These are phyloP conservation scores for Marasmius oreades DNA, from an alignment of 1,284 basidiomycete genomes.

Conservation along the genomic window DNA sequence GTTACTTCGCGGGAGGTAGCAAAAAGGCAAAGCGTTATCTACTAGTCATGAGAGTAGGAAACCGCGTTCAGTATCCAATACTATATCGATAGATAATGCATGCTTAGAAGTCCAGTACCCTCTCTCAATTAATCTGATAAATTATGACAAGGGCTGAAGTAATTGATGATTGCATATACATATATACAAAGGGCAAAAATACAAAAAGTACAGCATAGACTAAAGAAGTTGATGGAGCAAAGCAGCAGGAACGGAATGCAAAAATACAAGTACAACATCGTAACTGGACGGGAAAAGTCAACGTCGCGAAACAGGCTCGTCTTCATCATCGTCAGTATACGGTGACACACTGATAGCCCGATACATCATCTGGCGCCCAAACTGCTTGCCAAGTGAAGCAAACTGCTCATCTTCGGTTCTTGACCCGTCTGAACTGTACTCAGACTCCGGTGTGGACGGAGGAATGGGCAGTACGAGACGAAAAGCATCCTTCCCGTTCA, in stretches of 20 bases:
- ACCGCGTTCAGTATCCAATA: background rate
- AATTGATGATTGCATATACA: background rate
- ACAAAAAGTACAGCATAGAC: background rate
- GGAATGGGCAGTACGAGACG: conserved; percentile 66
- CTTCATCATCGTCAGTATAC: conserved; percentile 10
- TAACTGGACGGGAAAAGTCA: background rate
- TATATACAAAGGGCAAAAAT: background rate
- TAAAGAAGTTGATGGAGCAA: background rate
- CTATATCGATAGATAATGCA: background rate
- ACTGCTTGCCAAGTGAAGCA: background rate
- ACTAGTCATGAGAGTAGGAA: background rate
- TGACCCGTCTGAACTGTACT: background rate
- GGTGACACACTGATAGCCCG: conserved; percentile 6
- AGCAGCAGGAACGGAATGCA: background rate
- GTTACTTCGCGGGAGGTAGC: too few relatives aligned
- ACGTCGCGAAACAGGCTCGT: conserved; percentile 2
- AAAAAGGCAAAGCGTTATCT: too few relatives aligned
- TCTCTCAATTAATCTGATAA: background rate
- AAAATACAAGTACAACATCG: background rate
- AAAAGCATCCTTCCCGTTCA: conserved; percentile 89
- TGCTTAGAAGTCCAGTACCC: background rate
- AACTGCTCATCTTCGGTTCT: background rate
- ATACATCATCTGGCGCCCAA: background rate
- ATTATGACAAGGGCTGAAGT: background rate
- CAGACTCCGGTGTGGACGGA: conserved; percentile 13